Evolutionary conservation across 2,329 filamentous ascomycete species (phyloP), one percentile per base, ranked within the genome.

Genomic region (Phaeosphaeria sp.): DNA sequence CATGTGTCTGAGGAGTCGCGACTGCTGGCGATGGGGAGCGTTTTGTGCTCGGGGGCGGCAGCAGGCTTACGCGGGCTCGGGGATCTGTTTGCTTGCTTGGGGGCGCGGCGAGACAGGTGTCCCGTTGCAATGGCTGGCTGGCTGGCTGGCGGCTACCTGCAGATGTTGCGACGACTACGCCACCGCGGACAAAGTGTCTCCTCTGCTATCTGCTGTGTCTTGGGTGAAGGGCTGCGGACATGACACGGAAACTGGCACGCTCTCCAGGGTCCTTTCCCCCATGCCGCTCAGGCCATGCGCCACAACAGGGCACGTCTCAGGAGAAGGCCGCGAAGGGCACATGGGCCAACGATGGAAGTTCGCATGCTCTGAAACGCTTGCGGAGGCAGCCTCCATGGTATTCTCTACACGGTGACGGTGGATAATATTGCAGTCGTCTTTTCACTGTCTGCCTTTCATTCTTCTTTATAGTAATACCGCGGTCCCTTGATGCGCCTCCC

Each of bases 231-330:
- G 17, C 24, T 25, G 46, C 21, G 27, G 24, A 33, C 24, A 20
- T 13, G 46, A 18, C 24, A 30, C n/a, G 46, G 18, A 33, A 25
- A 11, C 7, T 50, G 48, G n/a, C 24, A 18, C n/a, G 18, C 30
- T 36, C 30, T 36, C 30, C 30, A 36, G 30, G 30, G 30, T 36
- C 30, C 30, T 36, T 13, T 13, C 30, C 11, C 15, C 30, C 30
- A 21, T 44, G 44, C 46, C 44, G 49, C 48, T 48, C 27, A 22
- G 50, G 18, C 51, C 47, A 51, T 30, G 60, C 57, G 62, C 60
- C 57, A 61, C 56, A 33, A 21, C 51, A 52, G 49, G 55, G 57
- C 61, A 62, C 64, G 68, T 71, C 66, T 72, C 67, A 72, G 67
- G 67, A 67, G 69, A 66, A 62, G 50, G 59, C 59, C 64, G 67